Base-by-base conservation (phyloP, 805 yeast species). In the Priceomyces castillae region DNA sequence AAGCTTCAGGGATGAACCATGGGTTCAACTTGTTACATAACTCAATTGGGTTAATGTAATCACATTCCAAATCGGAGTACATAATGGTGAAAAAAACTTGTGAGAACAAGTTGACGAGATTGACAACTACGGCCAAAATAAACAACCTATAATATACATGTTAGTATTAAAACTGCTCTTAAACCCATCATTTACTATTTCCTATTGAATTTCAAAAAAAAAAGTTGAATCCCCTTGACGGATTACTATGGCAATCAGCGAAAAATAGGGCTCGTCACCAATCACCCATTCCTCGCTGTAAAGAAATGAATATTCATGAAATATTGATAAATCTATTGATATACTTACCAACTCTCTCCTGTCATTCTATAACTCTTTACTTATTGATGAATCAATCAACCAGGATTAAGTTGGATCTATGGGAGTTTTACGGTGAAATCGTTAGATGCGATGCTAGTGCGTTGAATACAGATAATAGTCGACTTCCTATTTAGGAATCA, bases 31-130 rank as follows among this genome's bases (percentile, higher is more conserved):
- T 84, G 71, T 88, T 88, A 72, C 99, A 94, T 56, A 94, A 77
- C 69, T 92, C 98, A 63, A 92, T 89, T 44, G 98, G 98, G 67
- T 92, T 94, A 71, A 92, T 90, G 75, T 92, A 94, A 67, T 94
- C 99, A 60, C 90, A 83, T 68, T 88, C 98, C 65, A 90, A 77
- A 69, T 90, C 98, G 52, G 95, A 86, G 74, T 86, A 92, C 84
- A 90, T 82, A 68, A 90, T 90, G 39, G 97, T 89, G 78, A 90
- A 90, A 67, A 86, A 94, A 44, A 90, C 97, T 72, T 90, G 97
- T 31, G 86, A 74, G 62, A 92, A 90, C 69, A 92, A 75, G 76
- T 86, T 89, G 55, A 86, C 79, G 46, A 95, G 94, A 68, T 92
- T 92, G 50, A 84, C 76, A 46, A 90, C 62, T 35, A 90, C 95